Evolutionary conservation across 2,329 filamentous ascomycete species (phyloP).

Genomic region (Mycosphaerella sp.): DNA sequence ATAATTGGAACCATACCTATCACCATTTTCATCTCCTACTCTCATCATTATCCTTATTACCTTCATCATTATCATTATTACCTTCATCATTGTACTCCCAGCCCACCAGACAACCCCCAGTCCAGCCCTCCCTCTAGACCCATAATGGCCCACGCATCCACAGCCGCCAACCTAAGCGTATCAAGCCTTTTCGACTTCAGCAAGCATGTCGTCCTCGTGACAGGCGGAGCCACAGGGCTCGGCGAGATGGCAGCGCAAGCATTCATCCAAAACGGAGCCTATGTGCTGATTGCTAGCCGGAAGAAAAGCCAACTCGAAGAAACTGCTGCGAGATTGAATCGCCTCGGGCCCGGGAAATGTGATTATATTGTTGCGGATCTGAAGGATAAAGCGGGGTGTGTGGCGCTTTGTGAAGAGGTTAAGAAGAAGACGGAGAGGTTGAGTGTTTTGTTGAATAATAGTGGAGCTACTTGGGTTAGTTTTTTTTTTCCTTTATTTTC

Average conservation of each 20-base stretch:
- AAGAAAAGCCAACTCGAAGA: constrained; percentile 43
- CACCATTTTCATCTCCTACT: no score
- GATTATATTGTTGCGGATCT: constrained; percentile 44
- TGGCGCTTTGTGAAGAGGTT: constrained; percentile 39
- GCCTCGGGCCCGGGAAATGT: constrained; percentile 42
- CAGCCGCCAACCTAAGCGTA: constrained; percentile 27
- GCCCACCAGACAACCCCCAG: not conserved
- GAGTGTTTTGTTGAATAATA: constrained; percentile 45
- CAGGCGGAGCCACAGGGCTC: constrained; percentile 43
- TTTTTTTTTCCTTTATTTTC: not conserved
- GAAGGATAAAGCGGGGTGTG: constrained; percentile 40
- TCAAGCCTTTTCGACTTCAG: constrained; percentile 35
- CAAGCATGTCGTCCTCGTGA: constrained; percentile 39
- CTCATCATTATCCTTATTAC: no score
- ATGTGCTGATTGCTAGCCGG: constrained; percentile 40
- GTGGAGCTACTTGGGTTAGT: constrained; percentile 37
- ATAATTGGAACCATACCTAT: no score
- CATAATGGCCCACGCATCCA: constrained; percentile 31
- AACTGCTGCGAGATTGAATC: constrained; percentile 39
- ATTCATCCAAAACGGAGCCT: constrained; percentile 41
- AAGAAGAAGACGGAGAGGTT: constrained; percentile 42
- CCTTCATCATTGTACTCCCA: not conserved
- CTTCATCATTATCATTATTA: not conserved
- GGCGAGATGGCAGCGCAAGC: constrained; percentile 45
- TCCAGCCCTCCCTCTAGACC: no score